Percentiles rank a stretch among this genome's conserved stretches.
Conservation (phyloP, 1,139 yeast species). For the Diutina siamensis region DNA sequence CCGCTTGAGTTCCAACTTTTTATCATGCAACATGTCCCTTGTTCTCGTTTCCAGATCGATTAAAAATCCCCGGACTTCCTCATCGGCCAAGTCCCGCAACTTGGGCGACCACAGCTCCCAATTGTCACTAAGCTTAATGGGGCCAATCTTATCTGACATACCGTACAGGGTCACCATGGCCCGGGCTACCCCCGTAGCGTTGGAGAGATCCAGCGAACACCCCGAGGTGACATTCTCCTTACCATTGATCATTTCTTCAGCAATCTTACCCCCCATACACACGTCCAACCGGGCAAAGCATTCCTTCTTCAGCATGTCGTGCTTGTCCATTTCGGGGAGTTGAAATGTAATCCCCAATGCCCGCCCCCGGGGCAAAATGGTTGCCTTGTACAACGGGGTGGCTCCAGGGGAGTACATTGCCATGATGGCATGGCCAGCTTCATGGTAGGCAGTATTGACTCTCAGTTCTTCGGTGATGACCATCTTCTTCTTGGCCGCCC, state of each 20-base stretch:
- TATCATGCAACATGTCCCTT: conserved; percentile 49
- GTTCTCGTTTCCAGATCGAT: conserved; percentile 74
- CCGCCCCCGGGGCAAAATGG: conserved; percentile 91
- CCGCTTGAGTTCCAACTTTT: conserved; percentile 63
- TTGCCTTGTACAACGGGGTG: conserved; percentile 90
- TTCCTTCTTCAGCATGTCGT: conserved; percentile 81
- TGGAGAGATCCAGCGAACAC: conserved; percentile 81
- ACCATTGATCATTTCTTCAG: conserved; percentile 89
- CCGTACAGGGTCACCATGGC: conserved; percentile 97
- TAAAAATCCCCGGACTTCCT: conserved; percentile 71
- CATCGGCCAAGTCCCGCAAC: conserved; percentile 81
- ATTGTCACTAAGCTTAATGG: conserved; percentile 73
- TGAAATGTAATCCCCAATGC: conserved; percentile 96
- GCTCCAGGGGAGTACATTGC: conserved; percentile 96
- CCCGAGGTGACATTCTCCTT: conserved; percentile 89
- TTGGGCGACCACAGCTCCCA: conserved; percentile 94
- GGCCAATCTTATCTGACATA: conserved; percentile 91
- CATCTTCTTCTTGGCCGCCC: conserved; percentile 97
- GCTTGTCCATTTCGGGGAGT: conserved; percentile 96
- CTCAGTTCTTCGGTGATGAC: conserved; percentile 93
- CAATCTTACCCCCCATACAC: conserved; percentile 98
- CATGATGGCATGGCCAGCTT: conserved; percentile 98
- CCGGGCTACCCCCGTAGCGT: conserved; percentile 86
- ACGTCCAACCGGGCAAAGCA: conserved; percentile 89
- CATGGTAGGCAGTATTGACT: conserved; percentile 92